A percentile compares a stretch with the other conserved stretches of the same genome.
phyloP scores from a whole-genome alignment of 2,329 filamentous ascomycete genomes.

The Colletotrichum theobromicola region DNA sequence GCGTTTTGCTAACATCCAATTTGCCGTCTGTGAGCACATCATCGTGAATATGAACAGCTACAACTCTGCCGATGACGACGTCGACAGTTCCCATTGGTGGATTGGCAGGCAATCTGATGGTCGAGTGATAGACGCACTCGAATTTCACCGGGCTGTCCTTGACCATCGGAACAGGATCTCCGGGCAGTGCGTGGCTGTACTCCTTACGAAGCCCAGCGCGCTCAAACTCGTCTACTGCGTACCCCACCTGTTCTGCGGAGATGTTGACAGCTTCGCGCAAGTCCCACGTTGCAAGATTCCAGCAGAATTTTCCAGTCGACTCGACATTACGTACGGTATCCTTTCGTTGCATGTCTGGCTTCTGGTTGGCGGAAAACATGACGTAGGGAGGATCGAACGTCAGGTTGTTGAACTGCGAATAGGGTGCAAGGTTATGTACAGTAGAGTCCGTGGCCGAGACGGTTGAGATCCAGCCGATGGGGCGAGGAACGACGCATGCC shows the following conservation, averaged over 20 bases:
- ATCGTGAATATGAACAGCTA: slow-evolving; percentile 63
- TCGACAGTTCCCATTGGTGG: slow-evolving; percentile 63
- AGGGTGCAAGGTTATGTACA: slow-evolving; percentile 62
- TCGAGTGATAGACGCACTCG: slow-evolving; percentile 62
- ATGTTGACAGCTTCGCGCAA: slow-evolving; percentile 61
- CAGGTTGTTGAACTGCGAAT: slow-evolving; percentile 67
- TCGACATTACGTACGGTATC: slow-evolving; percentile 64
- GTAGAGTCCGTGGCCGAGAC: slow-evolving; percentile 43
- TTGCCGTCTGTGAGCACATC: slow-evolving; percentile 57
- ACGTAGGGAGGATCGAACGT: slow-evolving; percentile 68
- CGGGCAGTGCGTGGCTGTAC: slow-evolving; percentile 33
- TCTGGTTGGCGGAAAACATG: slow-evolving; percentile 67
- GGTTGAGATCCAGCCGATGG: slow-evolving; percentile 69
- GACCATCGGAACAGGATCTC: slow-evolving; percentile 53
- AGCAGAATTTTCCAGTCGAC: slow-evolving; percentile 59
- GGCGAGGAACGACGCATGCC: slow-evolving; percentile 64
- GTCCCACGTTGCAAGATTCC: slow-evolving; percentile 64
- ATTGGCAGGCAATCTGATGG: slow-evolving; percentile 58
- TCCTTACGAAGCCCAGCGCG: slow-evolving; percentile 26
- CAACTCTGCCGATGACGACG: slow-evolving; percentile 61
- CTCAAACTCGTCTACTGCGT: slow-evolving; percentile 60
- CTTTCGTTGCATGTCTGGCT: slow-evolving; percentile 48
- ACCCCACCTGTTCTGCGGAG: slow-evolving; percentile 53
- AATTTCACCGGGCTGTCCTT: slow-evolving; percentile 60
- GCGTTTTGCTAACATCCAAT: slow-evolving; percentile 60